These are phyloP conservation scores for Lentinula sp. DNA, from an alignment of 768 basidiomycete species.

Conservation along the genomic window DNA sequence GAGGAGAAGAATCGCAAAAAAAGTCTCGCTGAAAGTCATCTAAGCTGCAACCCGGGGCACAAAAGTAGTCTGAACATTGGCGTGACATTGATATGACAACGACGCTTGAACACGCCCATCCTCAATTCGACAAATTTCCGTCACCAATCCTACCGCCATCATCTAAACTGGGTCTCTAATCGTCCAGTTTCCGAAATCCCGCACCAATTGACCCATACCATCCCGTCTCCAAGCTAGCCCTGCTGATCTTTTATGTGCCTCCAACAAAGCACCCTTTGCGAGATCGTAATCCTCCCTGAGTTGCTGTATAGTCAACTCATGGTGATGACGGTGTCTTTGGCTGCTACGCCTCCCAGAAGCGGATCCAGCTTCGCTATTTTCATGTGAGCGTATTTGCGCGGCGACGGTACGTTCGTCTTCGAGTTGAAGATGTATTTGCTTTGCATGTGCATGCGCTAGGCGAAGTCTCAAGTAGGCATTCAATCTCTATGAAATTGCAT, in stretches of 20 bases:
- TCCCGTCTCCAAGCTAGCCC: conserved; percentile 3
- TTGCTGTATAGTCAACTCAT: not conserved
- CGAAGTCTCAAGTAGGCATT: not conserved
- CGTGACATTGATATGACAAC: not conserved
- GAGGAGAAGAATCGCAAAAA: too few relatives aligned
- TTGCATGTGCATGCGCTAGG: not conserved
- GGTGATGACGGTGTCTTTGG: not conserved
- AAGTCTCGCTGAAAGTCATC: too few relatives aligned
- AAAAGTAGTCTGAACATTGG: not conserved
- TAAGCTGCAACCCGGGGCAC: too few relatives aligned
- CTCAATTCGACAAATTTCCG: not conserved
- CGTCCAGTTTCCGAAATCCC: conserved; percentile 1
- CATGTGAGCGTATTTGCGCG: not conserved
- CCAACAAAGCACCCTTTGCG: not conserved
- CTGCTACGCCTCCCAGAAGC: not conserved
- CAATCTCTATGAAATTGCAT: not conserved
- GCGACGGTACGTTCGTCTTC: not conserved
- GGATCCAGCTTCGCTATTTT: not conserved
- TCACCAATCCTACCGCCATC: not conserved
- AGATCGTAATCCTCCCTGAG: not conserved
- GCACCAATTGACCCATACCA: not conserved
- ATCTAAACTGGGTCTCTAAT: not conserved
- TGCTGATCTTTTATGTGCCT: conserved; percentile 1
- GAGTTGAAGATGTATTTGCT: not conserved
- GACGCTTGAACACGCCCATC: too few relatives aligned